Percentiles rank a stretch among this genome's conserved stretches.
phyloP scores from a whole-genome alignment of 2,329 filamentous ascomycete genomes.

The Hortaea werneckii region DNA sequence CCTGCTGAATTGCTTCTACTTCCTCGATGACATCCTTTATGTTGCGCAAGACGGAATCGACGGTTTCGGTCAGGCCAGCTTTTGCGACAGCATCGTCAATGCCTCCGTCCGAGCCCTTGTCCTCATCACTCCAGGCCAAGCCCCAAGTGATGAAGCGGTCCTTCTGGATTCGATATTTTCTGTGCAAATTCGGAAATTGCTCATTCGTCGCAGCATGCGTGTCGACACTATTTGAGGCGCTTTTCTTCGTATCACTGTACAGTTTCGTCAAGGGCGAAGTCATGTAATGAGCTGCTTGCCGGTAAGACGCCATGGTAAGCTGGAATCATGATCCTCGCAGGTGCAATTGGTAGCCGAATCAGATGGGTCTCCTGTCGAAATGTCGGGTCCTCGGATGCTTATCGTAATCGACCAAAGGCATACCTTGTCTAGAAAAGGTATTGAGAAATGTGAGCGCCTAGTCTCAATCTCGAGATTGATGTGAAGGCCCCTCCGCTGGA shows the following conservation, averaged over 20 bases:
- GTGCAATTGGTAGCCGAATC: no score
- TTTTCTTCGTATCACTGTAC: conserved; percentile 73
- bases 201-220: conserved; percentile 47
- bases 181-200: conserved; percentile 61
- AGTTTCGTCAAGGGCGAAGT: conserved; percentile 51
- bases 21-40: conserved; percentile 73
- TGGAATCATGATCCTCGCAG: no score
- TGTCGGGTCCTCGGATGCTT: no score
- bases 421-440: no score
- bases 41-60: conserved; percentile 67
- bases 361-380: no score
- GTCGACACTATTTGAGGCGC: conserved; percentile 49
- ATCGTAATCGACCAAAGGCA: no score
- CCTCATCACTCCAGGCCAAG: conserved; percentile 67
- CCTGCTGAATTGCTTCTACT: conserved; percentile 57
- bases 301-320: conserved; percentile 15
- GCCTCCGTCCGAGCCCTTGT: conserved; percentile 51
- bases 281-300: conserved; percentile 11
- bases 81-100: conserved; percentile 61
- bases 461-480: no score
- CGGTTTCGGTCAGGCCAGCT: conserved; percentile 63
- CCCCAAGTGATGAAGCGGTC: conserved; percentile 72
- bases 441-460: no score
- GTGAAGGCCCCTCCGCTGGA: no score
- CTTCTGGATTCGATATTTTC: conserved; percentile 70